These are phyloP conservation scores for Diaporthe batatas DNA, from an alignment of 2,329 filamentous ascomycete genomes.

Conservation along the genomic window DNA sequence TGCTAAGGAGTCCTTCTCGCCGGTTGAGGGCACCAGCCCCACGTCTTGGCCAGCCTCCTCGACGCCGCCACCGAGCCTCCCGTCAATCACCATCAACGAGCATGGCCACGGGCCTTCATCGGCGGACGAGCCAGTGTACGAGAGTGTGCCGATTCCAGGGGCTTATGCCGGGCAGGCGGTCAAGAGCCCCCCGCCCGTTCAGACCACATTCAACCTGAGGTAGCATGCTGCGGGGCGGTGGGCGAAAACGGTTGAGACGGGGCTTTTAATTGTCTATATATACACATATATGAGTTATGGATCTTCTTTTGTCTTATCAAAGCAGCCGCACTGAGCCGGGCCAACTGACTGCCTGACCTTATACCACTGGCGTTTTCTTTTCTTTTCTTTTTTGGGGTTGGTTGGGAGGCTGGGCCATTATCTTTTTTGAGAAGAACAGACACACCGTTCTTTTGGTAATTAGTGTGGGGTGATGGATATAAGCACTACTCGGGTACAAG, in stretches of 20 bases:
- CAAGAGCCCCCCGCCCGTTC: constrained; percentile 63
- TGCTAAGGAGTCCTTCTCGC: constrained; percentile 71
- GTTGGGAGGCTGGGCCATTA: constrained; percentile 15
- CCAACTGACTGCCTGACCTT: constrained; percentile 34
- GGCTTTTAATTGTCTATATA: constrained; percentile 32
- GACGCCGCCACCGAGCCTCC: constrained; percentile 51
- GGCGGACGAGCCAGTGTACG: constrained; percentile 87
- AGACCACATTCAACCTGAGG: constrained; percentile 57
- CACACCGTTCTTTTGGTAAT: constrained; percentile 39
- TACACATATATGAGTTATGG: constrained; percentile 41
- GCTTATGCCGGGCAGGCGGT: constrained; percentile 76
- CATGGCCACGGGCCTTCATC: constrained; percentile 73
- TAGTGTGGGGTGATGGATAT: not conserved
- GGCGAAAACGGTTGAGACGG: constrained; percentile 42
- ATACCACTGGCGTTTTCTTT: constrained; percentile 38
- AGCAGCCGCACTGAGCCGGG: constrained; percentile 34
- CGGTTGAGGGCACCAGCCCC: constrained; percentile 53
- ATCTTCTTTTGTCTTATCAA: constrained; percentile 40
- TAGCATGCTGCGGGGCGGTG: not conserved
- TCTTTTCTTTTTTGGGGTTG: too few relatives aligned
- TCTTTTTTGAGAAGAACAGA: constrained; percentile 20
- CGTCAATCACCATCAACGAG: constrained; percentile 65
- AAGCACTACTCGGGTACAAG: constrained; percentile 2
- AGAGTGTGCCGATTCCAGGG: constrained; percentile 87
- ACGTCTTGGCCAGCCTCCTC: constrained; percentile 43